A percentile compares a stretch with the other conserved stretches of the same genome.
Conservation (phyloP, 805 yeast species). For the Kluyveromyces aestuarii region DNA sequence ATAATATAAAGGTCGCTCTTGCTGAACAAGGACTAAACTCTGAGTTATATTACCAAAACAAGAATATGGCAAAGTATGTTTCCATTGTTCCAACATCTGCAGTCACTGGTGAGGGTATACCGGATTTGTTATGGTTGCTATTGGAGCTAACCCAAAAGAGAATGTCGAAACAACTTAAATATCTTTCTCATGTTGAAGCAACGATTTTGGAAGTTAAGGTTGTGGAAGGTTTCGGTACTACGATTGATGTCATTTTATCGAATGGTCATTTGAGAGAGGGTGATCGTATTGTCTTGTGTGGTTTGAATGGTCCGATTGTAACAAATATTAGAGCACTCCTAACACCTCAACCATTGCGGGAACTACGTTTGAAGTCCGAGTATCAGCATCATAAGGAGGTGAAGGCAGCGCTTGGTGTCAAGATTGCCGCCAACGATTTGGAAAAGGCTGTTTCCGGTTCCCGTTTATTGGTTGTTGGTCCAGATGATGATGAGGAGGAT, state of each 20-base stretch:
- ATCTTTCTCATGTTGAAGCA: slow-evolving; percentile 82
- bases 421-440: slow-evolving; percentile 94
- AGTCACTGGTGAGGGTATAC: slow-evolving; percentile 99
- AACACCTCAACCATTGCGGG: slow-evolving; percentile 97
- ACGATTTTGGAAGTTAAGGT: slow-evolving; percentile 96
- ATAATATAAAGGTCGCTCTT: slow-evolving; percentile 77
- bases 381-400: slow-evolving; percentile 96
- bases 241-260: slow-evolving; percentile 95
- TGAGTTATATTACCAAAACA: slow-evolving; percentile 91
- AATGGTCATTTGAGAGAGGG: slow-evolving; percentile 94
- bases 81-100: slow-evolving; percentile 98
- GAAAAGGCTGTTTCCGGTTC: slow-evolving; percentile 99
- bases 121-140: slow-evolving; percentile 92
- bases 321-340: slow-evolving; percentile 91
- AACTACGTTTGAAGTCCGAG: slow-evolving; percentile 92
- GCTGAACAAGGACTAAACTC: slow-evolving; percentile 98
- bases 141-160: slow-evolving; percentile 95
- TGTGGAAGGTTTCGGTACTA: slow-evolving; percentile 96
- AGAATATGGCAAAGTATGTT: slow-evolving; percentile 85
- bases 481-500: slow-evolving; percentile 96
- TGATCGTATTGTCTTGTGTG: slow-evolving; percentile 91
- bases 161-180: slow-evolving; percentile 98
- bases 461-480: slow-evolving; percentile 86
- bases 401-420: slow-evolving; percentile 98
- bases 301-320: slow-evolving; percentile 96